A percentile compares a stretch with the other conserved stretches of the same genome.
phyloP scores from a whole-genome alignment of 306 rosid genomes.

The Luffa acutangula region DNA sequence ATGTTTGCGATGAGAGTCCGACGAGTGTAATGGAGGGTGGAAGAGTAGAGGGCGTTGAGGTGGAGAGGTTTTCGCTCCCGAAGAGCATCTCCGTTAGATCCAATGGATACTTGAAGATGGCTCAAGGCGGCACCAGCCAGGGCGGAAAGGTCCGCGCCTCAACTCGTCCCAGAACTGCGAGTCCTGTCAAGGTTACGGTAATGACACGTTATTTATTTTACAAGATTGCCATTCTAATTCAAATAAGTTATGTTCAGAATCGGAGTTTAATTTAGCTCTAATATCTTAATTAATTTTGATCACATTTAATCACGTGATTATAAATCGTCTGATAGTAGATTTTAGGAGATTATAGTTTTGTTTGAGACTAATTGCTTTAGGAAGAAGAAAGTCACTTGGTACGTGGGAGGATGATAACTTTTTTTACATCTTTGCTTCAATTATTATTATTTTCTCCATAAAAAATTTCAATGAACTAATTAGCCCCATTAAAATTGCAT shows the following conservation, averaged over 20 bases:
- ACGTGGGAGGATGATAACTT: neutral
- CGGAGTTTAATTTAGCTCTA: neutral
- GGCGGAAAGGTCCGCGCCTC: constrained; percentile 37
- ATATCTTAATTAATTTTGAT: neutral
- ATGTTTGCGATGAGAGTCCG: constrained; percentile 45
- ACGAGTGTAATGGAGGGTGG: constrained; percentile 48
- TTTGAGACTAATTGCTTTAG: neutral
- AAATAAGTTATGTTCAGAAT: neutral
- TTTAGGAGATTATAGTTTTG: neutral
- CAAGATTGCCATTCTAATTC: neutral
- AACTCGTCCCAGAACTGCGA: constrained; percentile 38
- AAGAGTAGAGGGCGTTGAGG: constrained; percentile 31
- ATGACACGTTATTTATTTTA: constrained; percentile 9
- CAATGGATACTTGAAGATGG: constrained; percentile 59
- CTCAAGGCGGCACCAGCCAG: constrained; percentile 20
- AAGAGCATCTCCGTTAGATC: constrained; percentile 93
- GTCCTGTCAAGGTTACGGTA: constrained; percentile 44
- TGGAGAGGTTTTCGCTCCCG: constrained; percentile 61
- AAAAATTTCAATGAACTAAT: neutral
- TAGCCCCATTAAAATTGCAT: neutral
- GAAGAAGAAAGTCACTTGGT: neutral
- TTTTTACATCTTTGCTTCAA: neutral
- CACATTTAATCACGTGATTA: neutral
- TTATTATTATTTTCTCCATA: neutral
- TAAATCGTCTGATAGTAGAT: neutral